Base-by-base conservation (phyloP, 1,284 basidiomycete species). In the Dichomitus squalens region DNA sequence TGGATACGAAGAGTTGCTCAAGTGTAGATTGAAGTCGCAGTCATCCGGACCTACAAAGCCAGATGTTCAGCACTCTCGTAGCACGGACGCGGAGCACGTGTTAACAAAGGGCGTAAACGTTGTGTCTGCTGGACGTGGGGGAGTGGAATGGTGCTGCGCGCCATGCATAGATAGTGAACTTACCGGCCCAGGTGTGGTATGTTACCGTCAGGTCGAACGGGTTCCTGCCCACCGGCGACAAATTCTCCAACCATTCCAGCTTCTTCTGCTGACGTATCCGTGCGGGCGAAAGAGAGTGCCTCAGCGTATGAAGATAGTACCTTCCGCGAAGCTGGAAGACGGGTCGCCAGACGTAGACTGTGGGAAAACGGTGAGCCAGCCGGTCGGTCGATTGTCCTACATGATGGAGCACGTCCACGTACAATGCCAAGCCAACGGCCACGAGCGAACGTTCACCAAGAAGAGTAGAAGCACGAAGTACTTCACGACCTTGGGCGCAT, bases 1-100 rank as follows among this genome's bases (percentile, higher is more conserved):
- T 2, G 87, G 83, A 61, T 92, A 92, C 58, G 82, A 85, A 0
- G 88, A 91, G 67, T 92, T 92, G 67, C 86, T 89, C 55, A 92
- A 75, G 68, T 92, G 90, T 14, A 80, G 71, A 67, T 88, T 83
- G 68, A 85, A 85, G 71, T 92, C 90, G 49, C 79, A 79, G 50
- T 92, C 89, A 63, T 91, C 88, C 8, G 85, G 68, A 56, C 78
- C 88, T 87, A 51, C 31, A 16, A n/a, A 20, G n/a, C 18, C 27
- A 21, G 44, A 16, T 8, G 47, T 51, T n/a, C 36, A 27, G 27
- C n/a, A 18, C 8, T 14, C 25, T 34, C 14, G 21, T 8, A 33
- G 20, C 27, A 7, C 7, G 16, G 21, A 25, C 4, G 18, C 7
- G 29, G n/a, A 9, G 25, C 41, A 29, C 11, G 25, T 14, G n/a